phyloP scores from a whole-genome alignment of 2,329 filamentous ascomycete species.

The Microsporum canis region DNA sequence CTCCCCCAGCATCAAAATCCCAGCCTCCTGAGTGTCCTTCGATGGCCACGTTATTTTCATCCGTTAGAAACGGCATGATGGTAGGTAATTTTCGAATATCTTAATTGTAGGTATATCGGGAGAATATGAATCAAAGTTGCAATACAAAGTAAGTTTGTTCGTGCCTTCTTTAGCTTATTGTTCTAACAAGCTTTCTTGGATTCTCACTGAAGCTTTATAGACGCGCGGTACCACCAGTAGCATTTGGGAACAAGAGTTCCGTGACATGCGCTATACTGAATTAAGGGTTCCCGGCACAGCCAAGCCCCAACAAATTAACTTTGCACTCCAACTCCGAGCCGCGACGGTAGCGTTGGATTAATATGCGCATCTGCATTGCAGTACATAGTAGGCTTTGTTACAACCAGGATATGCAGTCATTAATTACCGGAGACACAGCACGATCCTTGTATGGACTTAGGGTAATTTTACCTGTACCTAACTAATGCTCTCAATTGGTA shows the following conservation, averaged over 20 bases:
- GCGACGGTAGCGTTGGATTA: neutral
- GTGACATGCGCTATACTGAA: neutral
- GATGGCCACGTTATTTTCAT: neutral
- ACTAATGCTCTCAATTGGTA: neutral
- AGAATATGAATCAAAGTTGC: neutral
- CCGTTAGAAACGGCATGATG: neutral
- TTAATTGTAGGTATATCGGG: neutral
- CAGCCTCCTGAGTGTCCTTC: neutral
- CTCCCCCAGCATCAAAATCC: neutral
- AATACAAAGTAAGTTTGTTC: neutral
- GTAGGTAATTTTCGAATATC: neutral
- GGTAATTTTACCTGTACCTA: neutral
- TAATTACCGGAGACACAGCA: neutral
- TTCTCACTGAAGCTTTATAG: neutral
- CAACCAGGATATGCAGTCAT: neutral
- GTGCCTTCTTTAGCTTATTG: neutral
- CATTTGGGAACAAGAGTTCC: neutral
- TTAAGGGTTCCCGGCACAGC: neutral
- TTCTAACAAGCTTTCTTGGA: neutral
- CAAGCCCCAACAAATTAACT: neutral
- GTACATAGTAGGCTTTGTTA: neutral
- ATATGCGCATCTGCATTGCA: neutral
- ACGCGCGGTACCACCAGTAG: neutral
- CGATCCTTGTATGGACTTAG: neutral
- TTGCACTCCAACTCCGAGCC: neutral